Conservation (phyloP, 257 asterid genomes). For the Petrea volubilis region DNA sequence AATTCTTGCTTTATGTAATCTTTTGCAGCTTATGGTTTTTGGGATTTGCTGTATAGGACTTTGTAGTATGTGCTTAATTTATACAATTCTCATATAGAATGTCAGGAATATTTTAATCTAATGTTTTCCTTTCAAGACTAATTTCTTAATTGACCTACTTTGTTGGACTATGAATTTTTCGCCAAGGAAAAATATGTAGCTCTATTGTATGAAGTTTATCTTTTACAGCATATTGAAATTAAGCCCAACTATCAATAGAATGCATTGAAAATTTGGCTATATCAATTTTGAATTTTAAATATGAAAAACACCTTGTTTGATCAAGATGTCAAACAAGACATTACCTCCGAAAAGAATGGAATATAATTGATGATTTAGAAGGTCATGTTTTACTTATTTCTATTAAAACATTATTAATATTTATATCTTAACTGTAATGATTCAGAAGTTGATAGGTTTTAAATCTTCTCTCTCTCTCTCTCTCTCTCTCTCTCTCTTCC, state of each 20-base stretch:
- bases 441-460: background rate
- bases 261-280: background rate
- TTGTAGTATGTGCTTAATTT: background rate
- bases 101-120: background rate
- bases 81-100: background rate
- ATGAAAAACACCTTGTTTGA: background rate
- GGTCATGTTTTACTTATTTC: background rate
- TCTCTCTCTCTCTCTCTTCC: background rate
- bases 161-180: background rate
- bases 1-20: slow-evolving; percentile 7
- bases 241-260: background rate
- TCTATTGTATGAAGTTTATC: background rate
- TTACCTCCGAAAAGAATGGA: background rate
- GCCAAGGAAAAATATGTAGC: background rate
- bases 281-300: background rate
- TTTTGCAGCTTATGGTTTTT: background rate
- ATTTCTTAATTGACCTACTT: slow-evolving; percentile 5
- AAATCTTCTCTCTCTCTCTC: background rate
- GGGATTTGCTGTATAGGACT: slow-evolving; percentile 9
- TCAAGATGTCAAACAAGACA: slow-evolving; percentile 4
- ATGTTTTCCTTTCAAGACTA: background rate
- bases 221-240: background rate
- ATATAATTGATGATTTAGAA: background rate
- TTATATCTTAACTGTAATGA: background rate
- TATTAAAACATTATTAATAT: background rate